phyloP scores from a whole-genome alignment of 2,329 filamentous ascomycete species.

The Tolypocladium nubicola region DNA sequence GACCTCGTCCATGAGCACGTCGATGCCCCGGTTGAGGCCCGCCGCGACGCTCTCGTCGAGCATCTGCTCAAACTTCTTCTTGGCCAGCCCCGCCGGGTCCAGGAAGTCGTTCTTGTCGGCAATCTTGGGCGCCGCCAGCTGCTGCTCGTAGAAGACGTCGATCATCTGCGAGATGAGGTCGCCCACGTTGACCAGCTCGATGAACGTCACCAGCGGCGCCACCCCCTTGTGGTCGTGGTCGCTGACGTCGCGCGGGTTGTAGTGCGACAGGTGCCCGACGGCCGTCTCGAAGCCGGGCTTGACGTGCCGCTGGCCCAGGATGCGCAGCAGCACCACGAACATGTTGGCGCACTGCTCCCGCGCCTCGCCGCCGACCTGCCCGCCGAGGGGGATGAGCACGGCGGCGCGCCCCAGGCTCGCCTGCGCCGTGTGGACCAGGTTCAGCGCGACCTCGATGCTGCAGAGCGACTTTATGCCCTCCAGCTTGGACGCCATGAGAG shows the following conservation, averaged over 20 bases:
- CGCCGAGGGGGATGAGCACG: conserved; percentile 70
- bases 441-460: conserved; percentile 89
- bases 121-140: conserved; percentile 71
- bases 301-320: conserved; percentile 77
- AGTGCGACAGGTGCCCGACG: conserved; percentile 79
- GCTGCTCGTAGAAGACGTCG: conserved; percentile 96
- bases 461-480: conserved; percentile 94
- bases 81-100: conserved; percentile 81
- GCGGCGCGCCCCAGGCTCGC: conserved; percentile 76
- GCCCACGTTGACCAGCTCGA: conserved; percentile 95
- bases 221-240: conserved; percentile 66
- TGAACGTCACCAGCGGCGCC: conserved; percentile 85
- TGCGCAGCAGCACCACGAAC: conserved; percentile 74
- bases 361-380: conserved; percentile 71
- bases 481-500: conserved; percentile 86
- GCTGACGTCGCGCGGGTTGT: conserved; percentile 76
- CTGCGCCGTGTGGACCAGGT: conserved; percentile 82
- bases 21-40: conserved; percentile 93
- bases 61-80: conserved; percentile 98
- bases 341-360: conserved; percentile 82
- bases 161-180: conserved; percentile 98
- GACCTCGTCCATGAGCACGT: conserved; percentile 96
- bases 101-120: conserved; percentile 91
- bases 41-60: conserved; percentile 93
- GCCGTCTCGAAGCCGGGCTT: conserved; percentile 91